Base-by-base conservation (phyloP, 139 green algal species). In the Raphidocelis subcapitata region DNA sequence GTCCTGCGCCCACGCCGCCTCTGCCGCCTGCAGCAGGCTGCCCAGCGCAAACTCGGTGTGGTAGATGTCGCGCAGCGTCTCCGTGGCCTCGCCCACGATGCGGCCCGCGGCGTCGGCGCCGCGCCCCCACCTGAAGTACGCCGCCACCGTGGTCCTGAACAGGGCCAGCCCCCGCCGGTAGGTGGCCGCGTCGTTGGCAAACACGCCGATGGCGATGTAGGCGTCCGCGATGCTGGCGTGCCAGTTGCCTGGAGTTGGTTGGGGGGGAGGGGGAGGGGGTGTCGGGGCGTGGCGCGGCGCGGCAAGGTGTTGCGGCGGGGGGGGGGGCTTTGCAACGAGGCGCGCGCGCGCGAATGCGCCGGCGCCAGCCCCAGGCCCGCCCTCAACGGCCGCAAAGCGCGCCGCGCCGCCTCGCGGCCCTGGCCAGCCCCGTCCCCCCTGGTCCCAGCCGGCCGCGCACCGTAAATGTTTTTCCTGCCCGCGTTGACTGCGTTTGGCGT, bases 51-150 rank as follows among this genome's bases (percentile, higher is more conserved):
- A 74, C 2, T 49, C 16, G 3, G 55, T 74, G 37, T 74, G 67
- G 55, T 74, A 74, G 14, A 74, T 56, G 26, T 74, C 67, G 2
- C 67, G 44, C 35, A 74, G 35, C 15, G 67, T 74, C 67, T 74
- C 67, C 16, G 36, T 65, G 24, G 67, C 31, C 23, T 73, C 52
- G 12, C 52, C 52, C 3, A 59, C 12, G 16, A 59, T 62, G 2
- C 41, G 32, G 31, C 52, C 52, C 12, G 20, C 23, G 4, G 52
- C 52, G 20, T 28, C 15, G 10, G 10, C 52, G 52, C 52, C 52
- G 20, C 52, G 20, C 12, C 52, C 52, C 52, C 52, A 59, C 52
- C 24, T 59, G 52, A 59, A n/a, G 23, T 59, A 59, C 12, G 20
- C 10, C 12, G 3, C 24, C 20, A 59, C 52, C 16, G 52, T 59